phyloP scores from a whole-genome alignment of 148 eudicot genomes.

The Mesembryanthemum crystallinum region DNA sequence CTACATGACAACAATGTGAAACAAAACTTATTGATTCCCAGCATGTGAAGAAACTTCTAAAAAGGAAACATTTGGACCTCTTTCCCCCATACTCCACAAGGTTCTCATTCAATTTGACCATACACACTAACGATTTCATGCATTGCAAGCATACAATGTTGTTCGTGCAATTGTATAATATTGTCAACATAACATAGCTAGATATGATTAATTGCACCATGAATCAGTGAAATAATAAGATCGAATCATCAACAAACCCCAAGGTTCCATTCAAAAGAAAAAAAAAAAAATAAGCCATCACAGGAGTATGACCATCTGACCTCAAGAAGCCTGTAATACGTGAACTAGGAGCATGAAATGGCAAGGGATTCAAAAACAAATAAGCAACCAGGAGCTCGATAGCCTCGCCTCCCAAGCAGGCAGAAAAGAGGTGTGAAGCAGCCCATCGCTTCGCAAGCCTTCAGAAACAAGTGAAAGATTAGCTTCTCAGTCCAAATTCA shows the following conservation, averaged over 20 bases:
- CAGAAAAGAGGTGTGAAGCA: constrained; percentile 84
- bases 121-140: background rate
- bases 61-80: no score
- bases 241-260: background rate
- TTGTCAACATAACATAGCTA: background rate
- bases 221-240: background rate
- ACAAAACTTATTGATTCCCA: no score
- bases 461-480: constrained; percentile 30
- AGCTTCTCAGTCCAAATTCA: constrained; percentile 3
- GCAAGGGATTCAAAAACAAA: constrained; percentile 71
- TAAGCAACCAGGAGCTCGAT: constrained; percentile 81
- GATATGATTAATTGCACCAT: background rate
- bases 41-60: no score
- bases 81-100: no score
- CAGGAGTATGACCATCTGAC: constrained; percentile 30
- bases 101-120: background rate
- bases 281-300: background rate
- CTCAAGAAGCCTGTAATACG: constrained; percentile 82
- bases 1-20: no score
- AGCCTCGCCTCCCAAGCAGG: constrained; percentile 68
- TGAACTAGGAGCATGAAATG: constrained; percentile 73
- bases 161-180: background rate
- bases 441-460: constrained; percentile 98
- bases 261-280: background rate
- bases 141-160: background rate